These are phyloP conservation scores for Penicillium sp. DNA, from an alignment of 2,329 filamentous ascomycete species.

Conservation along the genomic window DNA sequence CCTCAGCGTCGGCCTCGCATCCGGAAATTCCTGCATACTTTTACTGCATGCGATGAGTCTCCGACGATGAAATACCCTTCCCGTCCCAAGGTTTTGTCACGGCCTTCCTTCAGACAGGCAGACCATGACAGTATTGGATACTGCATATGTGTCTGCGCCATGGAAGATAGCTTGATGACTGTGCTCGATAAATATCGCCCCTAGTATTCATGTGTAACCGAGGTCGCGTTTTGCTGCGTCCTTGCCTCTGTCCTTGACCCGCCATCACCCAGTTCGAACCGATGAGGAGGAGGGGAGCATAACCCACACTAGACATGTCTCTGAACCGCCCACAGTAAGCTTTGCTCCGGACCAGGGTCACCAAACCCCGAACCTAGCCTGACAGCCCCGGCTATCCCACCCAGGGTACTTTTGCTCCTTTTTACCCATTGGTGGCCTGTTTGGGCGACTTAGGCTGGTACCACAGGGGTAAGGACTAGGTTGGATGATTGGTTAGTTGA, in stretches of 20 bases:
- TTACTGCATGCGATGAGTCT: conserved; percentile 11
- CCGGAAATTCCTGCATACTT: conserved; percentile 4
- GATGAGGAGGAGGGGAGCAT: neutral
- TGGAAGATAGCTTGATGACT: neutral
- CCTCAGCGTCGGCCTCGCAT: conserved; percentile 3
- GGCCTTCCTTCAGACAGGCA: neutral
- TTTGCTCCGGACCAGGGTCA: neutral
- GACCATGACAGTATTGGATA: neutral
- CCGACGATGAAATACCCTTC: conserved; percentile 10
- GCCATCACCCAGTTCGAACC: conserved; percentile 19
- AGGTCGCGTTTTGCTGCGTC: conserved; percentile 11
- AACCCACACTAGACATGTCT: neutral
- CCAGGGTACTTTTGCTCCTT: conserved; percentile 1
- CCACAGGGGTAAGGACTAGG: neutral
- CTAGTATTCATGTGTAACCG: conserved; percentile 22
- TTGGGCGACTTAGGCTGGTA: neutral
- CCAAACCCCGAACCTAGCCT: conserved; percentile 20
- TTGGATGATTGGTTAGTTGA: neutral
- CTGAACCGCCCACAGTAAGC: neutral
- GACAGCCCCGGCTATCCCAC: neutral
- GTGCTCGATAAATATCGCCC: neutral
- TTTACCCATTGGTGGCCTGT: neutral
- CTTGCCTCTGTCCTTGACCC: conserved; percentile 1
- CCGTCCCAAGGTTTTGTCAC: neutral
- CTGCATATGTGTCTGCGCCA: neutral